These are phyloP conservation scores for Serpula lacrymans DNA, from an alignment of 768 basidiomycete species.

Conservation along the genomic window DNA sequence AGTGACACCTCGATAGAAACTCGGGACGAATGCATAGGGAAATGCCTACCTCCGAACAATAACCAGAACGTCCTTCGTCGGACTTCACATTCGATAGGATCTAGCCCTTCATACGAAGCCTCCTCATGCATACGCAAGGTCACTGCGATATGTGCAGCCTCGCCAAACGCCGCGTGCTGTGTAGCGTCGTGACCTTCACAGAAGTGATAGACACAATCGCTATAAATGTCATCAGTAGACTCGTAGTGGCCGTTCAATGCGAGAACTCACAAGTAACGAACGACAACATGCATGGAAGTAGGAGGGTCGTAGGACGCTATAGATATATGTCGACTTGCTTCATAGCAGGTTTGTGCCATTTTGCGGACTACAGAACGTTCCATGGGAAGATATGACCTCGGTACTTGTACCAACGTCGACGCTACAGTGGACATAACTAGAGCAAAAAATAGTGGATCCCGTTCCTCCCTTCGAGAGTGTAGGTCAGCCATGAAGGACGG, in stretches of 20 bases:
- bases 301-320: constrained; percentile 82
- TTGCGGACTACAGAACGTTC: constrained; percentile 80
- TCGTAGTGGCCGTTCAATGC: constrained; percentile 2
- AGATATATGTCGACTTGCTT: constrained; percentile 79
- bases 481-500: constrained; percentile 92
- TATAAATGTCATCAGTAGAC: constrained; percentile 24
- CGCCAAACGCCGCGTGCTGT: constrained; percentile 84
- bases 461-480: constrained; percentile 73
- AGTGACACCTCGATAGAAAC: constrained; percentile 3
- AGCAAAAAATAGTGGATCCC: constrained; percentile 87
- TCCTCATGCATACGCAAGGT: constrained; percentile 87
- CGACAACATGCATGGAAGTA: constrained; percentile 78
- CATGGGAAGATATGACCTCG: constrained; percentile 85
- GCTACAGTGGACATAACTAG: constrained; percentile 88
- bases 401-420: constrained; percentile 84
- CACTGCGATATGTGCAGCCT: constrained; percentile 80
- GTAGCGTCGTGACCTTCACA: constrained; percentile 87
- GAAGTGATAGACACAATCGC: constrained; percentile 84
- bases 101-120: constrained; percentile 73
- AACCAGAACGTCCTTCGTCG: constrained; percentile 88
- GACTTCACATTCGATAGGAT: constrained; percentile 86
- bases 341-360: constrained; percentile 75
- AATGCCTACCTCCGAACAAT: constrained; percentile 72
- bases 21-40: constrained; percentile 4
- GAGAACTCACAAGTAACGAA: constrained; percentile 80